Base-by-base conservation (phyloP, 768 basidiomycete genomes). In the Tylopilus intermedius region DNA sequence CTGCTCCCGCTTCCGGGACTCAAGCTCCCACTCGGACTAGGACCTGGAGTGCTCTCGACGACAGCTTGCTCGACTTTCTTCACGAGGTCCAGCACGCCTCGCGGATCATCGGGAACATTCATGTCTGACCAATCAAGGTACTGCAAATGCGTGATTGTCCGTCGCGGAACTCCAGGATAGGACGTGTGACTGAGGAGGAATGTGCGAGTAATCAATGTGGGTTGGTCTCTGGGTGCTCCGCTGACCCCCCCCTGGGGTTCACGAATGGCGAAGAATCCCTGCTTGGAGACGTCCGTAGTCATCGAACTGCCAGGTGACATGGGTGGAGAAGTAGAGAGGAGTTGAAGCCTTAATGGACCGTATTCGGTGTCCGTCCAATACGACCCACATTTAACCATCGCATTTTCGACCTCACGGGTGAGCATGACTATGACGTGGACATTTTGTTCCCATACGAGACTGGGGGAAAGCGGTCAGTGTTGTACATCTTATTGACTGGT, bases 391-490 rank as follows among this genome's bases (percentile, higher is more conserved):
- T 98, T 97, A 62, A 93, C 76, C 66, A 83, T 81, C 18, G 90
- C 79, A 46, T 89, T 90, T 67, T 98, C 95, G 51, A 88, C 77
- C 64, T 95, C 90, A 53, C 87, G 85, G 4, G 95, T 97, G 51
- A 98, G 82, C 95, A 97, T 98, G 56, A 96, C 88, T 58, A 98
- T 92, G 46, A 96, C 90, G 57, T 88, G 86, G 0, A 96, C 89
- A 58, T 90, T 87, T 68, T 97, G 94, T 64, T 97, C 91, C 88
- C 93, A 95, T 49, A 88, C 84, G 14, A 97, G 77, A 30, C 90
- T 91, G 46, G 39, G 26, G n/a, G 8, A 11, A 33, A 47, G 22
- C 6, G 11, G 24, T 66, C 45, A 66, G 56, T 5, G 10, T 30
- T 22, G 1, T 22, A 15, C 45, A 21, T 39, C 35, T 7, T 15